Evolutionary conservation across 2,329 filamentous ascomycete species (phyloP), one percentile per base, ranked within the genome.

Genomic region (Talaromyces funiculosus): DNA sequence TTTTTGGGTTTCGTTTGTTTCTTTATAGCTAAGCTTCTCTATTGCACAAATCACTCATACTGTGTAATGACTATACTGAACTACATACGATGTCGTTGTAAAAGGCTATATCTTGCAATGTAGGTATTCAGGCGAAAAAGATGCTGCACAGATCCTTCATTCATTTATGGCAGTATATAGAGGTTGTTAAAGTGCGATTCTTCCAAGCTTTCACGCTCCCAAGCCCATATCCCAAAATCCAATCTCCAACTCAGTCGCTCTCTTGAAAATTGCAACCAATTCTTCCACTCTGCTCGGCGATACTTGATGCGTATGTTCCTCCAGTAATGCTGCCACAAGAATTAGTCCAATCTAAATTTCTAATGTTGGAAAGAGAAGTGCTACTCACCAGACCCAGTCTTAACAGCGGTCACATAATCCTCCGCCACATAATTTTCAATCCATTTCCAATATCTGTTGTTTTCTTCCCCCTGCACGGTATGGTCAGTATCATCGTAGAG

Each of bases 391-490:
- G 82, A 85, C 22, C 90, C 90, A 3, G 85, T 80, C 64, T 79
- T 80, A 58, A 95, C 89, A 5, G 90, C 90, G 63, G 86, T 80
- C 0, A 80, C 76, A 66, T 96, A 97, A 71, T 94, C 90, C 0
- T 90, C 86, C 2, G 87, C 89, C 16, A 89, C 84, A 70, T 97
- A 97, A 69, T 90, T 95, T 71, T 92, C 81, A 65, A 97, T 90
- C 93, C 93, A 97, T 49, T 86, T 83, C 88, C 89, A 94, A 77
- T 96, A 97, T 18, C 77, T 80, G 71, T 93, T 95, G 0, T 80
- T 84, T 12, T 88, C 37, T 26, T 55, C 54, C 80, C 40, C 81
- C 80, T 53, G 78, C 68, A 37, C 86, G 88, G n/a, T 78, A 79
- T 53, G 82, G 4, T 37, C 43, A 2, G 35, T 76, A 63, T 89